Base-by-base conservation (phyloP, 176 grass and related monocot genomes). In the Eremochloa ophiuroides region DNA sequence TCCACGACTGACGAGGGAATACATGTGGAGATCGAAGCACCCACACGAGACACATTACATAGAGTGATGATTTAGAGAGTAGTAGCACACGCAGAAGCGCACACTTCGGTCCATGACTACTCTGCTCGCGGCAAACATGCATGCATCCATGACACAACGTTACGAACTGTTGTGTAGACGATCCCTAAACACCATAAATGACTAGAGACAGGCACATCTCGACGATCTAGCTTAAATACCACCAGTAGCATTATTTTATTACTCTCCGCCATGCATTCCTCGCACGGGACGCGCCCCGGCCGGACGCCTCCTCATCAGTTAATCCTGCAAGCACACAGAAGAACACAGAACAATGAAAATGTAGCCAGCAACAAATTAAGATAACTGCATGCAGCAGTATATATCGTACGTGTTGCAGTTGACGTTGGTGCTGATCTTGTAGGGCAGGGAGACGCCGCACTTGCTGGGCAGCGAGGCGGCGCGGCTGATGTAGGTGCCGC, bases 321-420 rank as follows among this genome's bases (percentile, higher is more conserved):
- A 48, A 89, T 85, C 82, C 87, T 89, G 77, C 87, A 37, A n/a
- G n/a, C n/a, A n/a, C n/a, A n/a, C n/a, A n/a, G n/a, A n/a, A n/a
- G n/a, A n/a, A n/a, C n/a, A n/a, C n/a, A n/a, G n/a, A n/a, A n/a
- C n/a, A n/a, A n/a, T n/a, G n/a, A n/a, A n/a, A n/a, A n/a, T n/a
- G n/a, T n/a, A n/a, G n/a, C n/a, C n/a, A n/a, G n/a, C n/a, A n/a
- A n/a, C n/a, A n/a, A n/a, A n/a, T n/a, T n/a, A n/a, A n/a, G n/a
- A n/a, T n/a, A n/a, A n/a, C n/a, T n/a, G n/a, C n/a, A n/a, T n/a
- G n/a, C n/a, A n/a, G n/a, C n/a, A n/a, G n/a, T n/a, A n/a, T n/a
- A n/a, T n/a, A n/a, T n/a, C 86, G 82, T 81, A 91, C 90, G 85
- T 17, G 72, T 62, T 78, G 86, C 90, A 89, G 86, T 92, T 71